Evolutionary conservation across 2,329 filamentous ascomycete genomes (phyloP), one percentile per base, ranked within the genome.

Genomic region (Helminthosporium solani): DNA sequence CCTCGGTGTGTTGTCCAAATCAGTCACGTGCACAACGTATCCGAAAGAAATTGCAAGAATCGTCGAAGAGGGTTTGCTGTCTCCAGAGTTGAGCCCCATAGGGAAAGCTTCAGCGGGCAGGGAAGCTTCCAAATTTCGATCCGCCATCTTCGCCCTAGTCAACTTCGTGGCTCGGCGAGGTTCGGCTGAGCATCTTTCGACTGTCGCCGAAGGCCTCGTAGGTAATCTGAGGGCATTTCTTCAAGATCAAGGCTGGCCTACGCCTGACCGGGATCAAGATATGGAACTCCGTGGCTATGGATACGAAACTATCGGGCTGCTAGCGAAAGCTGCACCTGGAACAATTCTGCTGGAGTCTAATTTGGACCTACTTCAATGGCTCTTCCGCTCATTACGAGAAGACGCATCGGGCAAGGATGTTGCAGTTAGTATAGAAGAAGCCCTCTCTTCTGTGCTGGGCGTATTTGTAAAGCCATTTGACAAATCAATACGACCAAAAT

Each of bases 221-320:
- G 71, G 79, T 7, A 81, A 84, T 36, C 73, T 97, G 58, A 80
- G 81, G 53, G 78, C 81, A 19, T 96, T 90, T 63, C 84, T 96
- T 44, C 79, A 86, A 52, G 78, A 80, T 25, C 88, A 95, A 68
- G 90, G 90, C 5, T 96, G 91, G 91, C 91, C 91, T 2, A 73
- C 73, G 16, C 80, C 85, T 1, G 72, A 73, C 28, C 64, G 69
- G 3, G 77, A 77, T 36, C 75, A 82, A 42, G 79, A 82, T 53
- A 74, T 85, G 43, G 78, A 81, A 3, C 75, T 96, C 34, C 83
- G 92, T 33, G 85, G 85, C 5, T 85, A 87, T 61, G 90, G 87
- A 1, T 97, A 96, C 67, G 92, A 97, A 67, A 90, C 88, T 0
- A 89, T 97, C 31, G 94, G 92, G 0, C 80, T 94, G 12, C 71